Evolutionary conservation across 805 yeast genomes (phyloP).

Genomic region (Kuraishia floccosa): DNA sequence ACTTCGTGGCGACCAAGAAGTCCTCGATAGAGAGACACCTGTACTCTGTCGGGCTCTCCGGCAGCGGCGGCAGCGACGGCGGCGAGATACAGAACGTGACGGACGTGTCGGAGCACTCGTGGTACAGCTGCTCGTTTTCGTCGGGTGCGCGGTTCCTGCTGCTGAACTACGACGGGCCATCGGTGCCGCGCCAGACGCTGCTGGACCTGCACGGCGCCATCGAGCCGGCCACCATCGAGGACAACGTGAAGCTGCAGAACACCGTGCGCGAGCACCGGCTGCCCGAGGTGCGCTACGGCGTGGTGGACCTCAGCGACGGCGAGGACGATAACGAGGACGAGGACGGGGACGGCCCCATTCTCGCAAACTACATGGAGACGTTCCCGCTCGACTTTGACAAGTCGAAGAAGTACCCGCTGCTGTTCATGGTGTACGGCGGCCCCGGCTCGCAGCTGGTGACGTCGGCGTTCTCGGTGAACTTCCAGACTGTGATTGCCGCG

Average conservation of each 20-base stretch:
- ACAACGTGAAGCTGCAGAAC: slow-evolving; percentile 30
- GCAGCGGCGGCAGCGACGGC: too few relatives aligned
- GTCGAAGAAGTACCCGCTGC: slow-evolving; percentile 61
- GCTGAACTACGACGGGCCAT: slow-evolving; percentile 69
- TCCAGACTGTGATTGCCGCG: slow-evolving; percentile 70
- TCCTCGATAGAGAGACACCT: slow-evolving; percentile 80
- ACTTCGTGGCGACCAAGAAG: slow-evolving; percentile 64
- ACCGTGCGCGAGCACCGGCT: slow-evolving; percentile 33
- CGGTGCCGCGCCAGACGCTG: slow-evolving; percentile 67
- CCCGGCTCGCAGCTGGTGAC: slow-evolving; percentile 85
- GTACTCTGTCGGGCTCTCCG: slow-evolving; percentile 51
- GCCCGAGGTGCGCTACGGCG: slow-evolving; percentile 46
- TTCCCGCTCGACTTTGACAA: slow-evolving; percentile 65
- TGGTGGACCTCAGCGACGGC: slow-evolving; percentile 33
- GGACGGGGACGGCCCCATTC: slow-evolving; percentile 30
- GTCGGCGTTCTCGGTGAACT: slow-evolving; percentile 45
- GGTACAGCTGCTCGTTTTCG: slow-evolving; percentile 65
- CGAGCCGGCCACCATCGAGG: slow-evolving; percentile 25
- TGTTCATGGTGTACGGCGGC: slow-evolving; percentile 90
- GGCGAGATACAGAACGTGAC: slow-evolving; percentile 31
- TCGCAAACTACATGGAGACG: slow-evolving; percentile 59
- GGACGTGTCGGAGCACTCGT: slow-evolving; percentile 44
- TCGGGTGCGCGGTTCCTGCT: slow-evolving; percentile 66
- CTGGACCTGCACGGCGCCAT: slow-evolving; percentile 35
- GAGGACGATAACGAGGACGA: slow-evolving; percentile 35